Conservation (phyloP, 805 yeast species). For the Wickerhamiella qilinensis region DNA sequence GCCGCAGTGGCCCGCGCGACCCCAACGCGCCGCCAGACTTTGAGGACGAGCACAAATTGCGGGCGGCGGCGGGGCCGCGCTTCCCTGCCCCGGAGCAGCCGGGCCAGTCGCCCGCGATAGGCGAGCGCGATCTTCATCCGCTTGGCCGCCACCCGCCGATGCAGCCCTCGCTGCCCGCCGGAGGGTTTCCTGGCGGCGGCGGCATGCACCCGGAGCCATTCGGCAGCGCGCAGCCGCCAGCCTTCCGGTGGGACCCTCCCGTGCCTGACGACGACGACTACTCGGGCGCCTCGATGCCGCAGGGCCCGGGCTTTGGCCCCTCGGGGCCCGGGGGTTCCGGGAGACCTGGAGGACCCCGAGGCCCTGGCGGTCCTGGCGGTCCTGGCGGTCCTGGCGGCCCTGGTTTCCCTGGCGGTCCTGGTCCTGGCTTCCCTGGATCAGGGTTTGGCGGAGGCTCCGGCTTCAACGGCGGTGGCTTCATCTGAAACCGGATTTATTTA, state of each 20-base stretch:
- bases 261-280: slow-evolving; percentile 12
- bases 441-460: neutral
- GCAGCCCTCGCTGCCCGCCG: slow-evolving; percentile 12
- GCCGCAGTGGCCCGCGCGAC: slow-evolving; percentile 4
- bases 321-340: slow-evolving; percentile 13
- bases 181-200: slow-evolving; percentile 5
- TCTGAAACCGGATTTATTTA: no score
- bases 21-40: slow-evolving; percentile 25
- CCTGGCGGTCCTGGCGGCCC: neutral
- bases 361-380: slow-evolving; percentile 7
- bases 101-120: slow-evolving; percentile 15
- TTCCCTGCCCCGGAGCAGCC: neutral
- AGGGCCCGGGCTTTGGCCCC: neutral
- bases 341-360: slow-evolving; percentile 11
- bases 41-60: slow-evolving; percentile 28
- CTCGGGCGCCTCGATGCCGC: neutral
- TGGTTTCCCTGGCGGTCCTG: neutral
- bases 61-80: slow-evolving; percentile 6
- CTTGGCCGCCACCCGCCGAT: slow-evolving; percentile 24
- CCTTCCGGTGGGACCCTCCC: slow-evolving; percentile 25
- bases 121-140: slow-evolving; percentile 25
- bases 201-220: slow-evolving; percentile 22
- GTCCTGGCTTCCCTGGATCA: neutral
- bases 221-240: slow-evolving; percentile 5
- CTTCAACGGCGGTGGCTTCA: no score